phyloP scores from a whole-genome alignment of 345 rosid species.

The Populus alba region DNA sequence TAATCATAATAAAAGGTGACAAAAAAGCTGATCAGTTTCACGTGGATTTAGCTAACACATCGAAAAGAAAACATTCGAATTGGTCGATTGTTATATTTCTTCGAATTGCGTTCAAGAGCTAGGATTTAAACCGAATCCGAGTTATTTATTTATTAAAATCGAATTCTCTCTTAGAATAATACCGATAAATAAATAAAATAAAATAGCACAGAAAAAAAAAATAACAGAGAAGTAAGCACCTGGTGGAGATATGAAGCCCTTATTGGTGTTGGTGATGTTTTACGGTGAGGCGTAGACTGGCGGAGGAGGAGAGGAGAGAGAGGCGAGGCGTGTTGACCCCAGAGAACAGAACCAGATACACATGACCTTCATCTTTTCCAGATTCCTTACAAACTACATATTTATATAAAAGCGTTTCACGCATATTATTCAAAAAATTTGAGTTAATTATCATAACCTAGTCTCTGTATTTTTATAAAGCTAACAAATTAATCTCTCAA shows the following conservation, averaged over 20 bases:
- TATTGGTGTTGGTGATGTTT: background rate
- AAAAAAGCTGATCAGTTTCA: background rate
- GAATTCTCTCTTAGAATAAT: background rate
- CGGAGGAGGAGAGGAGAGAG: background rate
- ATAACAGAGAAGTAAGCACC: background rate
- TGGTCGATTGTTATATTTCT: background rate
- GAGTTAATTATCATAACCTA: no score
- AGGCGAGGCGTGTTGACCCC: background rate
- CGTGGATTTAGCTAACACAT: background rate
- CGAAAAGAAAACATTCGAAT: background rate
- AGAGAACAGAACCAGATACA: background rate
- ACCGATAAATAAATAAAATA: no score
- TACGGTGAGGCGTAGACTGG: background rate
- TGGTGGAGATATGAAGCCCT: background rate
- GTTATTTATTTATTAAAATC: background rate
- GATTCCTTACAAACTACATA: background rate
- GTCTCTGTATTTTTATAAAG: no score
- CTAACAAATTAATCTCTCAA: no score
- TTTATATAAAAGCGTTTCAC: no score
- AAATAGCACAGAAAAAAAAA: background rate
- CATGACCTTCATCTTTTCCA: background rate
- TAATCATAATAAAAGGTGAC: background rate
- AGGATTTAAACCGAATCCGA: background rate
- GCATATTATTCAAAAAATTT: no score
- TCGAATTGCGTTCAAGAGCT: background rate